Base-by-base conservation (phyloP, 2,329 filamentous ascomycete species). In the Aspergillus chevalieri region DNA sequence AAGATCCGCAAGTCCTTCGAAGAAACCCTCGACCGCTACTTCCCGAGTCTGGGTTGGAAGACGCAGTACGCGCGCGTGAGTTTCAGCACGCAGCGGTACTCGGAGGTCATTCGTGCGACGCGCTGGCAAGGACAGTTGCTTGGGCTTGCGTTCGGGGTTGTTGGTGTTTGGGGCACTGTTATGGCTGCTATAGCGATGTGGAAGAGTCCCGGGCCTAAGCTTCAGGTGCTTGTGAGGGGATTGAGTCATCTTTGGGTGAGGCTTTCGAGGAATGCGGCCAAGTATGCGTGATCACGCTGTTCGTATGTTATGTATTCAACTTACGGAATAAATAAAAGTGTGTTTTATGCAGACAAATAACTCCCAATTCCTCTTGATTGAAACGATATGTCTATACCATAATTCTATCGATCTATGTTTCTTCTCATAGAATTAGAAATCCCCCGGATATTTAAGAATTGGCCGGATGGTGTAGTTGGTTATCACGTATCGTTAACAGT, bases 61-160 rank as follows among this genome's bases (percentile, higher is more conserved):
- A 98, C 93, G 2, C 89, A 95, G 71, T 98, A 98, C 65, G 84
- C 87, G 1, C 80, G 92, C 17, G 85, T 98, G 7, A 95, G 90
- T 58, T 98, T 98, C 66, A 89, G 89, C 51, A 96, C 95, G 62
- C 86, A 95, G 71, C 76, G 87, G 17, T 98, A 98, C 68, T 88
- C 87, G 0, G 85, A 94, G 52, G 87, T 97, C 3, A 79, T 89
- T 30, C 75, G 73, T 36, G 81, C 79, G 56, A 89, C 86, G 49
- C 79, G 85, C 48, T 71, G 79, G 48, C 90, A 95, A 67, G 83
- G 85, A 2, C 74, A 72, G 53, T 67, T 86, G 4, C 70, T 90
- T 28, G 69, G 80, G 43, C 55, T 65, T 6, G 60, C 64, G 4
- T 47, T 72, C 28, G 54, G 59, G 1, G 59, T 62, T 12, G 61